Evolutionary conservation across 495 filamentous ascomycete species (phyloP).

Genomic region (Daldinia vernicosa): DNA sequence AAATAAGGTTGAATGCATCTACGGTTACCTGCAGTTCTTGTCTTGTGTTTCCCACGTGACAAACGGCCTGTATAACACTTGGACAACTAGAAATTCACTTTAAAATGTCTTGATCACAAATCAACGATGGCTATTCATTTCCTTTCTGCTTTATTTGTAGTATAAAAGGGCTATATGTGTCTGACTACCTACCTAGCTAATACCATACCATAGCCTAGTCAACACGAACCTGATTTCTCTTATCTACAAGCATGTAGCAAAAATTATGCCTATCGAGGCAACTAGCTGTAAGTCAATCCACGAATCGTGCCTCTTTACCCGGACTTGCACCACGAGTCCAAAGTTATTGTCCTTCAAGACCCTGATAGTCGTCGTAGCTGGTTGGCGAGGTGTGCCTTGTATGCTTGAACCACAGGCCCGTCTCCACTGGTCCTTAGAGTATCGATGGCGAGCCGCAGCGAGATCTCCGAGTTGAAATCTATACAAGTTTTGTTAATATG

Average conservation of each 20-base stretch:
- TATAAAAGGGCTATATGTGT: not conserved
- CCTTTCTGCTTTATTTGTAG: not conserved
- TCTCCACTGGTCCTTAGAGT: conserved; percentile 27
- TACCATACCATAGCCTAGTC: not conserved
- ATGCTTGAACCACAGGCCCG: not conserved
- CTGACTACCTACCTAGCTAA: not conserved
- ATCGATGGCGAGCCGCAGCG: conserved; percentile 46
- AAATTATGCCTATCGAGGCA: not conserved
- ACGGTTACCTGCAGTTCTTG: conserved; percentile 47
- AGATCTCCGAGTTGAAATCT: conserved; percentile 45
- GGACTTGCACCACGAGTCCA: not conserved
- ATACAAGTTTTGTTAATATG: conserved; percentile 42
- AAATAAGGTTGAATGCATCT: conserved; percentile 47
- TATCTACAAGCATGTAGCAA: conserved; percentile 11
- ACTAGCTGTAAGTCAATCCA: not conserved
- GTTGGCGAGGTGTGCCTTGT: conserved; percentile 8
- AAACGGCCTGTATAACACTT: conserved; percentile 42
- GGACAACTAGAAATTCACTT: conserved; percentile 19
- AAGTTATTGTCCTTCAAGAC: not conserved
- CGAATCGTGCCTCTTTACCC: not conserved
- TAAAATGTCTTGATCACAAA: conserved; percentile 27
- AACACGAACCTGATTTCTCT: not conserved
- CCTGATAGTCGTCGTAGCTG: conserved; percentile 25
- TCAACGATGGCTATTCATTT: not conserved
- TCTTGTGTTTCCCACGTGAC: conserved; percentile 51